Base-by-base conservation (phyloP, 2,329 filamentous ascomycete genomes). In the Westerdykella ornata region DNA sequence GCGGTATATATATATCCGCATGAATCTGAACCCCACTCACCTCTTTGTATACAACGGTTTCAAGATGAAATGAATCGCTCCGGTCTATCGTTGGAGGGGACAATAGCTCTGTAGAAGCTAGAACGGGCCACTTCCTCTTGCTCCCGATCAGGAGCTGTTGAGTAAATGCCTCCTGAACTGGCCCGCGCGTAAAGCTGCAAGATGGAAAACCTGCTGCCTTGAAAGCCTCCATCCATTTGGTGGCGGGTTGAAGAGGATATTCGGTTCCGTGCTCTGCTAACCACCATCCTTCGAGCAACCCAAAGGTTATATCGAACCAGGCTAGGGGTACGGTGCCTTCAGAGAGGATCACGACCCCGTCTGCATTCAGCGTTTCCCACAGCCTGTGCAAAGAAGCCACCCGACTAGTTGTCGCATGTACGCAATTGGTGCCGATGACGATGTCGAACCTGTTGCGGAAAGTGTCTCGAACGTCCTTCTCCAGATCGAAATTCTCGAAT, bases 1-100 rank as follows among this genome's bases (percentile, higher is more conserved):
- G 31, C 2, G 63, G 63, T 16, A 58, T 62, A 49, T 65, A 66
- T 1, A 67, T 44, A 45, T 68, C 65, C 6, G 62, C 64, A 33
- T 48, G 35, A 11, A 50, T 42, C 12, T 42, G 26, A 42, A 48
- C 17, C 26, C 42, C 48, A 36, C 42, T 38, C 11, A 46, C 36
- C 34, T 38, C 33, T 35, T 52, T 50, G 18, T 46, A 48, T 32
- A 53, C 45, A 9, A 46, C 35, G 1, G 38, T 51, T 14, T 49
- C 39, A 5, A 54, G 45, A 17, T 37, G 44, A 0, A 13, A 18
- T 1, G 40, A 26, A 8, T 26, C 22, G 20, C 16, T 38, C 36
- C 28, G 20, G 18, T 19, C 18, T 26, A n/a, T 26, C 4, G 36
- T 4, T 29, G 20, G 36, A 29, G 36, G 20, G 9, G 36, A 26